These are phyloP conservation scores for Maudiozyma bulderi DNA, from an alignment of 805 yeast species.

Conservation along the genomic window DNA sequence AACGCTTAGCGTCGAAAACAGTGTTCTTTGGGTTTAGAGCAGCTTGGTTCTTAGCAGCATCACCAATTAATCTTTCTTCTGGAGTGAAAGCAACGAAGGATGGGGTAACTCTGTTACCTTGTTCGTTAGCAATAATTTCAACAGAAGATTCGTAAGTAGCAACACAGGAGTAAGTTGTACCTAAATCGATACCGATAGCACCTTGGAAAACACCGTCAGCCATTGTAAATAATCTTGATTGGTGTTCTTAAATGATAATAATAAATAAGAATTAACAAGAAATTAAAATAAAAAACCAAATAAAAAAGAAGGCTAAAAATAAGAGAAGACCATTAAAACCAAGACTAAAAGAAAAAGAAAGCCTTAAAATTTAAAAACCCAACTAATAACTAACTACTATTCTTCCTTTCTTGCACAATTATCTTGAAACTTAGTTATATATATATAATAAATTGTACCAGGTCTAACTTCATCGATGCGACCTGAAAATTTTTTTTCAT, in stretches of 20 bases:
- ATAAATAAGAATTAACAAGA: background rate
- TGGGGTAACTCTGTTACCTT: conserved; percentile 90
- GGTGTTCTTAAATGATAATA: background rate
- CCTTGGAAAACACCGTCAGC: conserved; percentile 99
- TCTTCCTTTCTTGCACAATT: background rate
- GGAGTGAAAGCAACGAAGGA: conserved; percentile 71
- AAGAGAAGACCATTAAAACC: background rate
- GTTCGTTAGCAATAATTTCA: conserved; percentile 74
- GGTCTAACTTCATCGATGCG: background rate
- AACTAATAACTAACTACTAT: no score
- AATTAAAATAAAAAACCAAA: background rate
- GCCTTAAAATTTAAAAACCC: background rate
- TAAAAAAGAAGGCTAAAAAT: background rate
- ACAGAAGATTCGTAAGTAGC: conserved; percentile 71
- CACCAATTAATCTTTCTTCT: conserved; percentile 72
- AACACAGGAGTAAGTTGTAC: conserved; percentile 78
- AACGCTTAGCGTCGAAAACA: conserved; percentile 74
- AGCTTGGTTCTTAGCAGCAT: conserved; percentile 76
- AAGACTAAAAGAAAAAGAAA: background rate
- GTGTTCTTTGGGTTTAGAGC: conserved; percentile 71
- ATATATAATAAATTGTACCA: background rate
- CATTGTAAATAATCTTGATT: conserved; percentile 38
- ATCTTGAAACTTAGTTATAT: background rate
- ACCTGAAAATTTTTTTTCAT: background rate
- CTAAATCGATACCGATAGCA: conserved; percentile 98